A percentile compares a stretch with the other conserved stretches of the same genome.
Conservation (phyloP, 2,329 filamentous ascomycete genomes). For the Sporothrix euskadiensis region DNA sequence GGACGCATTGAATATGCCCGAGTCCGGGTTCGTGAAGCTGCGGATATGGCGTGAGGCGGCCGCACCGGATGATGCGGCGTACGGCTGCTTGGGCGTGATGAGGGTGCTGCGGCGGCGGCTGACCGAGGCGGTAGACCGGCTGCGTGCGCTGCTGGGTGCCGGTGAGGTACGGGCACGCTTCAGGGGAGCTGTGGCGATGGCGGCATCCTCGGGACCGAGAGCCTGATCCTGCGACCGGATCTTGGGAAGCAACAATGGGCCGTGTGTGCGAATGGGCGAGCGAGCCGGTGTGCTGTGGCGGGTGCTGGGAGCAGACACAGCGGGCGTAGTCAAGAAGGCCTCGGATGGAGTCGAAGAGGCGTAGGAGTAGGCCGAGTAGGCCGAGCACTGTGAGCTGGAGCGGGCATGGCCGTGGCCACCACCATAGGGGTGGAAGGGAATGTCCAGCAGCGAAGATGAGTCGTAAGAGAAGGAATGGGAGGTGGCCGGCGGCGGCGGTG, state of each 20-base stretch:
- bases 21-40: slow-evolving; percentile 64
- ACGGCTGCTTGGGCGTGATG: slow-evolving; percentile 18
- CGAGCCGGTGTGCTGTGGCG: slow-evolving; percentile 66
- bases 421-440: slow-evolving; percentile 45
- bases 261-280: slow-evolving; percentile 75
- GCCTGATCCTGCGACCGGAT: slow-evolving; percentile 82
- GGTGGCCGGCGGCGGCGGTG: slow-evolving; percentile 44
- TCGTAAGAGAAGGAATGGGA: slow-evolving; percentile 53
- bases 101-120: not conserved
- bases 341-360: slow-evolving; percentile 63
- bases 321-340: slow-evolving; percentile 49
- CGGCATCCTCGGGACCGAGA: slow-evolving; percentile 56
- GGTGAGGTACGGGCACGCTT: slow-evolving; percentile 61
- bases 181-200: slow-evolving; percentile 42
- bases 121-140: slow-evolving; percentile 21
- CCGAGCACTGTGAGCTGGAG: slow-evolving; percentile 65
- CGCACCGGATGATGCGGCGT: slow-evolving; percentile 36
- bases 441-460: slow-evolving; percentile 56
- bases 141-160: slow-evolving; percentile 38
- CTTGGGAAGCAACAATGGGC: slow-evolving; percentile 78
- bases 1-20: slow-evolving; percentile 38
- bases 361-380: slow-evolving; percentile 60
- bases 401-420: slow-evolving; percentile 54
- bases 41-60: slow-evolving; percentile 52
- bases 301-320: slow-evolving; percentile 46